Base-by-base conservation (phyloP, 2,329 filamentous ascomycete genomes). In the Sporothrix schenckii region DNA sequence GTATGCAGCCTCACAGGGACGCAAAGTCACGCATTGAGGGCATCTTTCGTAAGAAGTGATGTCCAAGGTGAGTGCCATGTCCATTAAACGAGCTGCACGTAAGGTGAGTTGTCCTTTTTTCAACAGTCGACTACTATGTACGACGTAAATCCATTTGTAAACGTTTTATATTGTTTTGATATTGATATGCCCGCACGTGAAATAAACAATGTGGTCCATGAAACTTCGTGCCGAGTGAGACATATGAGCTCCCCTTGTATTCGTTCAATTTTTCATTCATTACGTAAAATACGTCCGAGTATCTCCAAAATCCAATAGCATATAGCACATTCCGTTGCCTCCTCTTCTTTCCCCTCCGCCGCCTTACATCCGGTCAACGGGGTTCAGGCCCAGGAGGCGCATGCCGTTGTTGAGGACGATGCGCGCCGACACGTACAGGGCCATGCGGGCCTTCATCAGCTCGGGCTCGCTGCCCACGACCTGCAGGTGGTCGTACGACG, bases 401-500 rank as follows among this genome's bases (percentile, higher is more conserved):
- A 97, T 96, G 72, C 92, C 93, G 79, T 95, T 97, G 76, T 86
- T 86, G 73, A 97, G 83, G 49, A 94, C 92, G 72, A 89, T 88
- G 76, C 91, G 86, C 7, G 92, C 90, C 2, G 90, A 85, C 75
- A 91, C 88, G 78, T 96, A 97, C 75, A 97, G 81, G 13, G 91
- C 91, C 85, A 93, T 87, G 75, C 92, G 86, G 34, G 91, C 90
- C 76, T 81, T 85, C 84, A 91, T 89, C 69, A 93, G 81, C 77
- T 91, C 89, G 41, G 83, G 83, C 80, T 94, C 91, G 72, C 89
- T 91, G 69, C 92, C 91, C n/a, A 96, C 88, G 69, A 95, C 92
- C 77, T 91, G 88, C 72, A 96, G 83, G 72, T 92, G 89, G 76
- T 94, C 92, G 80, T 96, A 96, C 79, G 90, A 93, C 69, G 87